Percentiles rank a stretch among this genome's conserved stretches.
phyloP scores from a whole-genome alignment of 2,329 filamentous ascomycete genomes.

The Aspergillus sp. region DNA sequence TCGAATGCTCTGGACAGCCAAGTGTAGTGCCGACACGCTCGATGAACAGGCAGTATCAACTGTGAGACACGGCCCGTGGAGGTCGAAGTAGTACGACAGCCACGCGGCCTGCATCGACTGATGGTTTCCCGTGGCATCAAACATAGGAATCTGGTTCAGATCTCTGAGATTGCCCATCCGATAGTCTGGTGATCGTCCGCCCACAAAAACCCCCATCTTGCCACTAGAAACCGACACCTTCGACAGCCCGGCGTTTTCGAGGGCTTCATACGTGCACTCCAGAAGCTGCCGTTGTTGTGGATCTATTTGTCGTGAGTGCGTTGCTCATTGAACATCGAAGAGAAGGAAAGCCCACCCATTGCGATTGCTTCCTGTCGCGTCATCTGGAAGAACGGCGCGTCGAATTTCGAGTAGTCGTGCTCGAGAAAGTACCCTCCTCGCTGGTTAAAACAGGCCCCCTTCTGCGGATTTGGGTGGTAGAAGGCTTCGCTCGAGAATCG shows the following conservation, averaged over 20 bases:
- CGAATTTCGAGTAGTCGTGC: constrained; percentile 14
- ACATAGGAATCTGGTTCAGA: not conserved
- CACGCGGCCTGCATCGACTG: constrained; percentile 1
- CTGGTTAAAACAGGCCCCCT: not conserved
- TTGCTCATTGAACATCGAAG: too few relatives aligned
- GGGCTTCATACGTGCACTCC: constrained; percentile 1
- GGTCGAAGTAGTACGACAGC: constrained; percentile 7
- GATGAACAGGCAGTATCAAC: constrained; percentile 18
- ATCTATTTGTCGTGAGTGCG: not conserved
- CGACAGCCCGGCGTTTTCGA: not conserved
- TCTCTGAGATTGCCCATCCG: not conserved
- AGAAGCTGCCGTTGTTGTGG: constrained; percentile 1
- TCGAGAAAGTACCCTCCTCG: constrained; percentile 19
- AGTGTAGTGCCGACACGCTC: constrained; percentile 8
- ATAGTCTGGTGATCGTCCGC: not conserved
- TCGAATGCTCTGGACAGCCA: constrained; percentile 4
- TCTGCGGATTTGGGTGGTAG: constrained; percentile 6
- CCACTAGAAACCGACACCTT: not conserved
- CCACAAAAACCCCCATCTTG: not conserved
- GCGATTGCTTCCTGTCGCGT: not conserved
- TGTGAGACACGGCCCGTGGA: constrained; percentile 7
- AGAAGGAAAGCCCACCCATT: not conserved
- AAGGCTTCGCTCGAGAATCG: constrained; percentile 6
- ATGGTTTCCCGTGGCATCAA: not conserved
- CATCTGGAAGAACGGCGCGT: constrained; percentile 3